Percentiles rank a stretch among this genome's conserved stretches.
phyloP scores from a whole-genome alignment of 352 stramenopile genomes.

The Saprolegnia parasitica region DNA sequence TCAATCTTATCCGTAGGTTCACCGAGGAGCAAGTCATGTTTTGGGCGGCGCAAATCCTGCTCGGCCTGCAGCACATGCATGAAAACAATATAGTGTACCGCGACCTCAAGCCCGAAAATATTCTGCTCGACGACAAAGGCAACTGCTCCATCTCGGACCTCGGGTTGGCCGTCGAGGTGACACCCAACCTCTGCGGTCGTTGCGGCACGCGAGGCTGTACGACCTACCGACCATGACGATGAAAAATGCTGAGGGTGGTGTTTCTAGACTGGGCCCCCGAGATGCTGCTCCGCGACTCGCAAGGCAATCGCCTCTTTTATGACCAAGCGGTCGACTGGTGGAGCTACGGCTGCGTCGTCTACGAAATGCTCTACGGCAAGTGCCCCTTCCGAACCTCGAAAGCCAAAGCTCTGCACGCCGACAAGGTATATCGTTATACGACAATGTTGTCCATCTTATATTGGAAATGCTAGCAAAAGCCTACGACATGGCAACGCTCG shows the following conservation, averaged over 20 bases:
- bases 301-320: constrained; percentile 92
- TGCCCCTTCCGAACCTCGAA: constrained; percentile 96
- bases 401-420: constrained; percentile 88
- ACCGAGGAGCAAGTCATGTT: constrained; percentile 68
- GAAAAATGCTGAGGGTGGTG: background rate
- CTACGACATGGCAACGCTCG: constrained; percentile 75
- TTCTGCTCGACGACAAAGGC: constrained; percentile 91
- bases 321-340: constrained; percentile 95
- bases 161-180: constrained; percentile 93
- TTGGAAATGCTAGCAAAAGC: constrained; percentile 46
- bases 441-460: background rate
- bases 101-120: constrained; percentile 82
- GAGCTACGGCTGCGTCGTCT: constrained; percentile 96
- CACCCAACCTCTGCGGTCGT: constrained; percentile 67
- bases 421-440: constrained; percentile 56
- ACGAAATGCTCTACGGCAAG: constrained; percentile 95
- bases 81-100: constrained; percentile 61
- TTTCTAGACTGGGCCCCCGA: constrained; percentile 92
- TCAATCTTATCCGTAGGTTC: constrained; percentile 43
- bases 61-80: constrained; percentile 77
- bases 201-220: constrained; percentile 63
- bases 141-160: constrained; percentile 95
- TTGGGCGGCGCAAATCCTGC: constrained; percentile 81
- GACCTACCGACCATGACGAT: background rate
- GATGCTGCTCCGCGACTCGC: constrained; percentile 90